These are phyloP conservation scores for Saitozyma sp. DNA, from an alignment of 768 basidiomycete genomes.

Conservation along the genomic window DNA sequence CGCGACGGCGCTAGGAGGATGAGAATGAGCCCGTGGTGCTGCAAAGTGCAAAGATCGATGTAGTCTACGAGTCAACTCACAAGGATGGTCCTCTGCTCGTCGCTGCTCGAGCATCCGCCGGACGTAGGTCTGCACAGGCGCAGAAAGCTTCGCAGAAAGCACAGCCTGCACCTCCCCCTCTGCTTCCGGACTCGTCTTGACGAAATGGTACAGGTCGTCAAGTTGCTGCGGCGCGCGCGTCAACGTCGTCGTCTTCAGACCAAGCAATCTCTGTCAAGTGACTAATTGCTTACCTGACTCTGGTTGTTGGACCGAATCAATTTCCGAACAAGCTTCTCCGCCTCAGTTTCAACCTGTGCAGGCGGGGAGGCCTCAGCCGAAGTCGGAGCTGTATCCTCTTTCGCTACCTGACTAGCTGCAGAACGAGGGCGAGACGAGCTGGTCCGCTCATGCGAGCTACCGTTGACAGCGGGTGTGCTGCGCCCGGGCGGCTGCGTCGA, in stretches of 20 bases:
- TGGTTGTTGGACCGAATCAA: slow-evolving; percentile 76
- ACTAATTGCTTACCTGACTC: slow-evolving; percentile 23
- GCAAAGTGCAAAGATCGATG: background rate
- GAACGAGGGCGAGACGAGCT: too few species aligned
- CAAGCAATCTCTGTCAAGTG: background rate
- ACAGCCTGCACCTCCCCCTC: slow-evolving; percentile 39
- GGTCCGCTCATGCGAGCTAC: slow-evolving; percentile 2
- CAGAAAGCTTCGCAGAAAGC: slow-evolving; percentile 25
- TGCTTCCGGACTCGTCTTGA: slow-evolving; percentile 74
- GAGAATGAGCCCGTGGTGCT: background rate
- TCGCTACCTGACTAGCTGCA: too few species aligned
- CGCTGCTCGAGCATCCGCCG: slow-evolving; percentile 35
- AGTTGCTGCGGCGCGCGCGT: slow-evolving; percentile 64
- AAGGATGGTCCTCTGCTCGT: slow-evolving; percentile 18
- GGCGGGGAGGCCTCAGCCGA: background rate
- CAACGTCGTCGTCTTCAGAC: background rate
- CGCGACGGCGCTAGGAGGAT: slow-evolving; percentile 18
- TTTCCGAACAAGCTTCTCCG: slow-evolving; percentile 75
- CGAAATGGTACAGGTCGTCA: slow-evolving; percentile 87
- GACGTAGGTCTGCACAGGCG: slow-evolving; percentile 37
- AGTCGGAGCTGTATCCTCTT: background rate
- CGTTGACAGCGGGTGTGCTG: background rate
- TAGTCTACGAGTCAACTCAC: slow-evolving; percentile 3
- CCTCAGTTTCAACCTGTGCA: slow-evolving; percentile 53
- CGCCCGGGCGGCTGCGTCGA: slow-evolving; percentile 7